Conservation (phyloP, 768 basidiomycete genomes). For the Lactifluus volemus region DNA sequence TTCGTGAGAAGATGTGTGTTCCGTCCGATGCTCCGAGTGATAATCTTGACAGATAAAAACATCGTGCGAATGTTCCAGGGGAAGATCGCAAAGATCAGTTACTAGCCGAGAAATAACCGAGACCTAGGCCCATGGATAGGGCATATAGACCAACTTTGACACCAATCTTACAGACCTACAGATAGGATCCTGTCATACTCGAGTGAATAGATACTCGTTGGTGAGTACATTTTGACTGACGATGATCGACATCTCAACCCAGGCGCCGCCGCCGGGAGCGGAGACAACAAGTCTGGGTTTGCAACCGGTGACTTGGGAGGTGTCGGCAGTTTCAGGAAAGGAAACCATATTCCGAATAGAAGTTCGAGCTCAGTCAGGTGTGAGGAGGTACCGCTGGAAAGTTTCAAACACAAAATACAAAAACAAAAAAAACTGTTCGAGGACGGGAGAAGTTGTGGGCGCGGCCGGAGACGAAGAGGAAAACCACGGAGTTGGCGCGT, state of each 20-base stretch:
- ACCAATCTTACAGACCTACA: background rate
- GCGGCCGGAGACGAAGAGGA: background rate
- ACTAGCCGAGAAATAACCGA: slow-evolving; percentile 14
- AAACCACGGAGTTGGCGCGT: background rate
- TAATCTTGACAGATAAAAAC: slow-evolving; percentile 6
- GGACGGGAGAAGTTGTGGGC: slow-evolving; percentile 1
- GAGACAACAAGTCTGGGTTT: background rate
- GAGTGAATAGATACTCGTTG: background rate
- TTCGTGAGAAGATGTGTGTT: background rate
- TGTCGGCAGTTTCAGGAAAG: background rate
- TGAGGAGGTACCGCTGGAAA: background rate
- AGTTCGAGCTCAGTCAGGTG: background rate
- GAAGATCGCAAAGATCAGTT: slow-evolving; percentile 2
- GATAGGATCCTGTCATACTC: background rate
- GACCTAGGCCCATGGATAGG: background rate
- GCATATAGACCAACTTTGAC: background rate
- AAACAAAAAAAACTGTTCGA: background rate
- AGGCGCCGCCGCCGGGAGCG: background rate
- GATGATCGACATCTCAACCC: slow-evolving; percentile 2
- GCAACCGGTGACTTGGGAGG: background rate
- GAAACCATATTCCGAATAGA: slow-evolving; percentile 6
- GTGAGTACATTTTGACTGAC: background rate
- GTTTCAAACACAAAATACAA: background rate
- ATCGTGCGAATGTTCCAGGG: slow-evolving; percentile 9
- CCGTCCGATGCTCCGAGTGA: background rate